Base-by-base conservation (phyloP, 176 grass and related monocot genomes). In the Cocos nucifera region DNA sequence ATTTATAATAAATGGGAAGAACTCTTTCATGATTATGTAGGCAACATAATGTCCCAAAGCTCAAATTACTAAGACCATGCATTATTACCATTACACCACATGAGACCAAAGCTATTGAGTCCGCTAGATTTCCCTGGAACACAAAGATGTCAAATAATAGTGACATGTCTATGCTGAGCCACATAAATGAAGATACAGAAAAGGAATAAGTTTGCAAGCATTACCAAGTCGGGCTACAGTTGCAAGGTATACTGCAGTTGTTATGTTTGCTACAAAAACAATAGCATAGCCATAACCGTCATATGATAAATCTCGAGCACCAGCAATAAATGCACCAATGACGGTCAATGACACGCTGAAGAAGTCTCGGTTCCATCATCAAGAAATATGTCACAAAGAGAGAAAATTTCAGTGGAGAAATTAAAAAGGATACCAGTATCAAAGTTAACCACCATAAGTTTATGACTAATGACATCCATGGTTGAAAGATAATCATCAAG, bases 31-130 rank as follows among this genome's bases (percentile, higher is more conserved):
- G 52, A 54, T 54, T 19, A 18, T 18, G 19, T 54, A n/a, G 19
- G 52, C 52, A 54, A 54, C 19, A 54, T n/a, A 54, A 54, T 18
- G n/a, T 54, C 19, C 15, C 15, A 54, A 54, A 18, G n/a, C n/a
- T 54, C n/a, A 54, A 54, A 54, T n/a, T 54, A 18, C 4, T 54
- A 19, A 18, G 52, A 54, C 19, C 7, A 12, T n/a, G 16, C 19
- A 54, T 54, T 54, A 54, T 54, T 54, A 54, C 52, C 52, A 54
- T 54, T 54, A 19, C 52, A 54, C 52, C 52, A 54, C 52, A 54
- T 54, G 52, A 54, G 52, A n/a, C 52, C 52, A 54, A 54, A 54
- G 16, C 52, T 54, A 54, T 17, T 54, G 17, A 54, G 52, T 17
- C 52, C 52, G 19, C 17, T 54, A 18, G 52, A 54, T 54, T 54